Evolutionary conservation across 2,329 filamentous ascomycete species (phyloP), one percentile per base, ranked within the genome.

Genomic region (Torrubiellomyces zombiae): DNA sequence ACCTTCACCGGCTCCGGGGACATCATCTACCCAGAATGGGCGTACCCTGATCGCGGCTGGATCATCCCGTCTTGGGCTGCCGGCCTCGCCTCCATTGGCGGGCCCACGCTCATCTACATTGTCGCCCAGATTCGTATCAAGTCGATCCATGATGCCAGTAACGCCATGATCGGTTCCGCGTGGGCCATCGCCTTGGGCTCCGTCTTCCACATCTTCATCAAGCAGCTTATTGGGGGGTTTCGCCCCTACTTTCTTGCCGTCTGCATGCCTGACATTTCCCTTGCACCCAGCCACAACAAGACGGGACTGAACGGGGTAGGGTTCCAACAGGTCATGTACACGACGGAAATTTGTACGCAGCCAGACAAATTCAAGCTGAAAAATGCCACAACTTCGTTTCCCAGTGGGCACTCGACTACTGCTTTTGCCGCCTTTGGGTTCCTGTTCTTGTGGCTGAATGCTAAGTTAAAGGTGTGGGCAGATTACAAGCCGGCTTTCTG

Each of bases 381-480:
- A 38, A 63, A 74, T 32, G 57, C 61, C 5, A 56, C 78, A 17
- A 67, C 73, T 18, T 67, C 64, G 2, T 75, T 80, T 37, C 75
- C 75, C 0, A 75, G 68, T 5, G 75, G 75, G 1, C 75, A 80
- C 43, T 62, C 70, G 1, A 71, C 70, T 0, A 67, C 66, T 2
- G 68, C 69, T 0, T 75, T 71, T 30, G 67, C 71, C 0, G 67
- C 67, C 2, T 69, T 67, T 32, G 56, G 70, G 6, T 79, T 67
- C 40, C 48, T 79, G 6, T 72, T 61, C 35, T 52, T 79, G 8
- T 80, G 76, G 51, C 54, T 78, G 14, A 78, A 79, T 38, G 74
- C 70, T 17, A 79, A 80, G 50, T 52, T 80, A 19, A 79, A 79
- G 50, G 62, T 77, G 25, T 77, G 66, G 51, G 56, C 63, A 12